Evolutionary conservation across 2,329 filamentous ascomycete species (phyloP).

Genomic region (Penicillium sp.): DNA sequence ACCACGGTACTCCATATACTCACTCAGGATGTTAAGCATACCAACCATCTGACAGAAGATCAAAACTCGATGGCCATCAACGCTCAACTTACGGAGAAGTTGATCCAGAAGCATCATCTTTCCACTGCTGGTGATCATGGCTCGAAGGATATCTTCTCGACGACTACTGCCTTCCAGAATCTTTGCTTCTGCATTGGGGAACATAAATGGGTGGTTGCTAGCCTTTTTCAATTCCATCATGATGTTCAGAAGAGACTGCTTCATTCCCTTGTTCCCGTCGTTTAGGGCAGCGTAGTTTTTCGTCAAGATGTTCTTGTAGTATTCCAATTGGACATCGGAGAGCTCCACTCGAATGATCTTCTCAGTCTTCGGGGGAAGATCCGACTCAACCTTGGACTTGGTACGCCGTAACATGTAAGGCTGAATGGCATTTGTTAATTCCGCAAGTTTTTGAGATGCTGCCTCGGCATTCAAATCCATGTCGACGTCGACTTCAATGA

Average conservation of each 20-base stretch:
- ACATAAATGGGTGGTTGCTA: constrained; percentile 98
- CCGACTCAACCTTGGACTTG: constrained; percentile 96
- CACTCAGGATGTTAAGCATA: constrained; percentile 93
- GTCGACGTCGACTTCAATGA: constrained; percentile 86
- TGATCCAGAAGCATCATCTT: constrained; percentile 99
- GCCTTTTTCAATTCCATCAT: constrained; percentile 99
- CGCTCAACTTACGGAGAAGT: constrained; percentile 88
- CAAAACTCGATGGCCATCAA: constrained; percentile 89
- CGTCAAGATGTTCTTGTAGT: constrained; percentile 98
- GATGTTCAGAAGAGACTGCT: constrained; percentile 93
- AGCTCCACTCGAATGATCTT: constrained; percentile 98
- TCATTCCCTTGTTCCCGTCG: constrained; percentile 84
- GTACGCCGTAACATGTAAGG: constrained; percentile 94
- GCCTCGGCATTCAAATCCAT: constrained; percentile 79
- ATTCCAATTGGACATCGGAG: constrained; percentile 93
- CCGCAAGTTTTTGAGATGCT: constrained; percentile 81
- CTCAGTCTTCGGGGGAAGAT: constrained; percentile 93
- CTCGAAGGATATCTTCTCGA: constrained; percentile 87
- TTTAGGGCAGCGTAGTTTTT: constrained; percentile 94
- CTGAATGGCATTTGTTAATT: constrained; percentile 81
- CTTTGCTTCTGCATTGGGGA: constrained; percentile 86
- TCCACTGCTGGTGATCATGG: constrained; percentile 92
- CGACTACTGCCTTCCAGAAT: constrained; percentile 77
- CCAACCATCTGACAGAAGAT: constrained; percentile 99
- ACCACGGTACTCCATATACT: constrained; percentile 89